Evolutionary conservation across 164 flowering plant species (phyloP), one percentile per base, ranked within the genome.

Genomic region (Tetrastigma voinierianum): DNA sequence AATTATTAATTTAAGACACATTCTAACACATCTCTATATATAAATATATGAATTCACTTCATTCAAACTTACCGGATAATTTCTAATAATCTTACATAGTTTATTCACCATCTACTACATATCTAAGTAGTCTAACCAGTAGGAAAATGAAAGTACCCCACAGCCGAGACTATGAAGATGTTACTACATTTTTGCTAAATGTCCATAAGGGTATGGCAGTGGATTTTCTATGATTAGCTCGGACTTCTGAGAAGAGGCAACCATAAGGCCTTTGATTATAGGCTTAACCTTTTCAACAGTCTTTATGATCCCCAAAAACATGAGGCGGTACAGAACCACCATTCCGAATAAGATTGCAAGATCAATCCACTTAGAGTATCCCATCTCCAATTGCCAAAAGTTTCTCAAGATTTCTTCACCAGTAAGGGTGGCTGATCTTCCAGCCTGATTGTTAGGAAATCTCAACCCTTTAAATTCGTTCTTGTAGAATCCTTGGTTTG

Each of bases 231-330:
- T 32, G 40, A 32, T 3, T 49, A 14, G 16, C n/a, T 49, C 15
- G n/a, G 23, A 19, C 44, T 60, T 19, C 45, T 24, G 15, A 19
- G 57, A n/a, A 12, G 40, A 14, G 13, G 17, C 67, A 16, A 62
- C 47, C 11, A 43, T 57, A 1, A 75, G 15, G 11, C 23, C 67
- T 70, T 77, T 80, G 14, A 72, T 57, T 10, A 70, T 47, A 16
- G 82, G 80, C 68, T 68, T 79, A 13, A 67, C 46, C 65, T 72
- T 81, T 51, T 84, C 91, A 10, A 46, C 44, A 17, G 45, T 60
- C 74, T 85, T 87, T 32, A 87, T 62, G 3, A 78, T 68, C 12
- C 48, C 57, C 23, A 85, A 69, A 71, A 87, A 82, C 49, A 87
- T 25, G 16, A 82, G 40, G 3, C 85, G 60, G 51, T 85, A 87